These are phyloP conservation scores for Elongisporangium anandrum DNA, from an alignment of 352 stramenopile genomes.

Conservation along the genomic window DNA sequence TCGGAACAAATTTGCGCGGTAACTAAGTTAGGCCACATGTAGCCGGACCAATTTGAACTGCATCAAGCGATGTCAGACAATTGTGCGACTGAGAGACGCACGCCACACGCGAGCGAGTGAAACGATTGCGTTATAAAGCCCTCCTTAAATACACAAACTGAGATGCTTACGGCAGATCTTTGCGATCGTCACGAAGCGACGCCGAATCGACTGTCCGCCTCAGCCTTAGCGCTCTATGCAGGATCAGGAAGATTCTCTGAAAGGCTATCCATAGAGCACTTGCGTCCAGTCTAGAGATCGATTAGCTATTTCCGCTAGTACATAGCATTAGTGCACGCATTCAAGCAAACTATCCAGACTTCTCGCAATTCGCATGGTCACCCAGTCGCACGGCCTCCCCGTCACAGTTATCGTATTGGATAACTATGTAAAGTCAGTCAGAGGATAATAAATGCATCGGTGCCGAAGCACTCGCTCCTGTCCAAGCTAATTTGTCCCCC, in stretches of 20 bases:
- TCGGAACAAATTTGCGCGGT: not conserved
- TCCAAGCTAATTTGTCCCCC: too few relatives aligned
- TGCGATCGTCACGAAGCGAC: not conserved
- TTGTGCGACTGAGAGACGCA: not conserved
- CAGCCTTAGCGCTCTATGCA: not conserved
- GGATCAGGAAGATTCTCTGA: not conserved
- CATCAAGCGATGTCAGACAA: not conserved
- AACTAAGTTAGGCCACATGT: not conserved
- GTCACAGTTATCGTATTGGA: not conserved
- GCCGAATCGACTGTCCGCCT: not conserved
- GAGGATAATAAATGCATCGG: not conserved
- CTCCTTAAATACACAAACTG: not conserved
- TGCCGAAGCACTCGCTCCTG: not conserved
- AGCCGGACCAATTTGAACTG: not conserved
- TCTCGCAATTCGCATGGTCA: not conserved
- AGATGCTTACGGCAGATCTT: not conserved
- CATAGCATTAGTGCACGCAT: not conserved
- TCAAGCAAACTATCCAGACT: not conserved
- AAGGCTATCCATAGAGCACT: not conserved
- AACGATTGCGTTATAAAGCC: not conserved
- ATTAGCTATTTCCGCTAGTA: not conserved
- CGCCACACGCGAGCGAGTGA: not conserved
- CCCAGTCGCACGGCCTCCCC: too few relatives aligned
- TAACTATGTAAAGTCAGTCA: not conserved
- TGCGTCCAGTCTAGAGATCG: not conserved